These are phyloP conservation scores for Solanum virginianum DNA, from an alignment of 257 asterid genomes.

Conservation along the genomic window DNA sequence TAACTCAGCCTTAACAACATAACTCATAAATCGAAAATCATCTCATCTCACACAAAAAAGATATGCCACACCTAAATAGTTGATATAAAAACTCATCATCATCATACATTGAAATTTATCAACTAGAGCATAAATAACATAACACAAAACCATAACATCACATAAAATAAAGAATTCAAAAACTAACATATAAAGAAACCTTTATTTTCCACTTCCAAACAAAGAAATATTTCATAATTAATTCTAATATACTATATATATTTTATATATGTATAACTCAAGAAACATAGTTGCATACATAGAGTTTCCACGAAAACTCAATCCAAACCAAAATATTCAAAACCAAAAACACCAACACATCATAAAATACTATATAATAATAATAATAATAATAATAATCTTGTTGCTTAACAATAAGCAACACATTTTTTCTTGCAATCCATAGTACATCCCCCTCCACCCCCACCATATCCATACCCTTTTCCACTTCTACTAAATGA, in stretches of 20 bases:
- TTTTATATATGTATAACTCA: background rate
- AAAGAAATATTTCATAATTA: background rate
- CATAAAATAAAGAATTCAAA: too few relatives aligned
- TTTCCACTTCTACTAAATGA: conserved; percentile 67
- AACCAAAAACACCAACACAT: background rate
- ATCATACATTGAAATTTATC: too few relatives aligned
- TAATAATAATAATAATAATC: background rate
- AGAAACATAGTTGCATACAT: background rate
- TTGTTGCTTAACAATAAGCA: conserved; percentile 41
- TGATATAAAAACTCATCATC: background rate
- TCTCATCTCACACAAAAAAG: background rate
- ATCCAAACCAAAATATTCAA: background rate
- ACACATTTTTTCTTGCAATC: conserved; percentile 72
- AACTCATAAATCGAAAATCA: too few relatives aligned
- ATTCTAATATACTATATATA: background rate
- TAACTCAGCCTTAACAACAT: background rate
- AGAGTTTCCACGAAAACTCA: background rate
- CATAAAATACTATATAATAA: background rate
- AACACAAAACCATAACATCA: too few relatives aligned
- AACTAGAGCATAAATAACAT: too few relatives aligned
- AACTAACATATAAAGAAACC: too few relatives aligned
- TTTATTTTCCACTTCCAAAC: background rate
- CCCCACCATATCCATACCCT: conserved; percentile 83
- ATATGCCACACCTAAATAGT: too few relatives aligned
- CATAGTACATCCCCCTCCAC: conserved; percentile 80